Percentiles rank a stretch among this genome's conserved stretches.
phyloP scores from a whole-genome alignment of 2,329 filamentous ascomycete species.

The Shiraia sp. region DNA sequence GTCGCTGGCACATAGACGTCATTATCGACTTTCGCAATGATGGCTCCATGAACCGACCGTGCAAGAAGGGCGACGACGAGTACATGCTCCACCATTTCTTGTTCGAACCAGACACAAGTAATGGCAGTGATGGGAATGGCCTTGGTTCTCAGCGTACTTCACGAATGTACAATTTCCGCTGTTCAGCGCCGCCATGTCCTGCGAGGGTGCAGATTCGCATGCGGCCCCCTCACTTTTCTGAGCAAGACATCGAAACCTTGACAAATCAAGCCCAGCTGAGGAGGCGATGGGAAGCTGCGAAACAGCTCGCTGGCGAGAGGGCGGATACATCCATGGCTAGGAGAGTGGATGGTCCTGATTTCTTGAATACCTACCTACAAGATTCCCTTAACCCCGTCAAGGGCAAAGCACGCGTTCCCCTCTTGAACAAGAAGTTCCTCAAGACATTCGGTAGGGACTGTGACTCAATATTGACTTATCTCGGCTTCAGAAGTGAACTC shows the following conservation, averaged over 20 bases:
- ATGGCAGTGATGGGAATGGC: conserved; percentile 5
- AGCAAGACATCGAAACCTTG: conserved; percentile 55
- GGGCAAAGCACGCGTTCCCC: conserved; percentile 59
- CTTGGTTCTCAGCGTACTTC: conserved; percentile 23
- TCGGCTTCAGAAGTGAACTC: conserved; percentile 57
- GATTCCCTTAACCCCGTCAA: conserved; percentile 59
- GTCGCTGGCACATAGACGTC: conserved; percentile 65
- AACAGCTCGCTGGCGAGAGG: conserved; percentile 57
- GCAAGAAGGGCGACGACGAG: conserved; percentile 48
- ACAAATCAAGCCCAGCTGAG: conserved; percentile 58
- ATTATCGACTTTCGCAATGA: conserved; percentile 55
- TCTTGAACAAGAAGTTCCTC: conserved; percentile 66
- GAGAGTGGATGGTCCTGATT: conserved; percentile 59
- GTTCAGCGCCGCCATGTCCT: conserved; percentile 62
- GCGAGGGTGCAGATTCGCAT: conserved; percentile 58
- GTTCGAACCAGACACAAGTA: conserved; percentile 23
- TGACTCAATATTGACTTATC: conserved; percentile 58
- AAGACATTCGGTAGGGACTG: conserved; percentile 67
- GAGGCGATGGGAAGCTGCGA: conserved; percentile 57
- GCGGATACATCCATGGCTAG: conserved; percentile 57
- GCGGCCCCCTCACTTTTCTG: conserved; percentile 55
- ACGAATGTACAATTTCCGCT: conserved; percentile 54
- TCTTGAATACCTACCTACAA: conserved; percentile 62
- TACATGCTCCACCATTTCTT: conserved; percentile 66
- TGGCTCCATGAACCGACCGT: conserved; percentile 45